Evolutionary conservation across 306 rosid genomes (phyloP).

Genomic region (Ormosia semicastrata): DNA sequence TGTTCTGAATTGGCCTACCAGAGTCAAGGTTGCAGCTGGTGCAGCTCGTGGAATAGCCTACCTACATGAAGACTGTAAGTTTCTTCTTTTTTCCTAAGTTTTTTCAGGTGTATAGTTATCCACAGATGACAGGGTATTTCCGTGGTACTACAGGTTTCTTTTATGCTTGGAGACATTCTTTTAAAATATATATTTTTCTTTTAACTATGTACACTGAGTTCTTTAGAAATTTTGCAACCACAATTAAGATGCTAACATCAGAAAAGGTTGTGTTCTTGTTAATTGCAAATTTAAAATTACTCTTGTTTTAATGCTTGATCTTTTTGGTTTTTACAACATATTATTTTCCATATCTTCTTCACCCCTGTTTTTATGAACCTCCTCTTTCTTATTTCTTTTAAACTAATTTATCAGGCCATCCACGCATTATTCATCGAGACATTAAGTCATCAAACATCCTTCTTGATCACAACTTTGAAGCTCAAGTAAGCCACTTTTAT

Average conservation of each 20-base stretch:
- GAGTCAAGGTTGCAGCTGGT: conserved; percentile 91
- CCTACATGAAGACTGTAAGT: conserved; percentile 93
- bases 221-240: conserved; percentile 5
- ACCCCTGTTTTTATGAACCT: neutral
- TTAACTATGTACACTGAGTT: neutral
- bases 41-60: conserved; percentile 97
- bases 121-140: neutral
- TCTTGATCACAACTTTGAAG: conserved; percentile 79
- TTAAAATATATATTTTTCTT: neutral
- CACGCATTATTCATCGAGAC: conserved; percentile 98
- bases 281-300: neutral
- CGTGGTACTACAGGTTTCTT: neutral
- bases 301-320: neutral
- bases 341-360: neutral
- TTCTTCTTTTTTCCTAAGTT: conserved; percentile 17
- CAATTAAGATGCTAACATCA: conserved; percentile 1
- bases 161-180: conserved; percentile 6
- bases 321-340: neutral
- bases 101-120: conserved; percentile 1
- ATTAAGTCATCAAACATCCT: conserved; percentile 98
- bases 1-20: conserved; percentile 76
- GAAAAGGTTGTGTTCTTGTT: conserved; percentile 8
- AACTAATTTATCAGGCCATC: conserved; percentile 78
- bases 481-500: conserved; percentile 60
- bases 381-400: conserved; percentile 14